phyloP scores from a whole-genome alignment of 495 filamentous ascomycete species.

The Aspergillus incahuasiensis region DNA sequence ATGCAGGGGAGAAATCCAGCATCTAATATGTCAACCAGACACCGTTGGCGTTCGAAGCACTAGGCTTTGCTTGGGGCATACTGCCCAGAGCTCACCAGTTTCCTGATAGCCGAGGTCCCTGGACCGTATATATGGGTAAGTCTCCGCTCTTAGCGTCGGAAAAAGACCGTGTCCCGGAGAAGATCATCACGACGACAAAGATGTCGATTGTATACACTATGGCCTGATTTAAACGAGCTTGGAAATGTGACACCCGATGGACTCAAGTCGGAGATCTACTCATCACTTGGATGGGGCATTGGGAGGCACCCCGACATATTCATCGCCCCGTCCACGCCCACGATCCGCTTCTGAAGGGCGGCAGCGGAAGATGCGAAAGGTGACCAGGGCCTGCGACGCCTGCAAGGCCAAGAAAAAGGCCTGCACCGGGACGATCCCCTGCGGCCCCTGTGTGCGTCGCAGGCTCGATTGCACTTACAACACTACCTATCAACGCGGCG shows the following conservation, averaged over 20 bases:
- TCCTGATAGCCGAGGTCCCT: background rate
- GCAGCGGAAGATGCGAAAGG: slow-evolving; percentile 22
- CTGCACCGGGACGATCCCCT: slow-evolving; percentile 26
- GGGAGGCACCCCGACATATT: background rate
- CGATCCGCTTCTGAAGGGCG: background rate
- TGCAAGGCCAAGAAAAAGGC: slow-evolving; percentile 28
- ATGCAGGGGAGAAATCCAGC: no score
- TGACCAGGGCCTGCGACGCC: slow-evolving; percentile 26
- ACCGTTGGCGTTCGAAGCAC: no score
- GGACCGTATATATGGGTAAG: background rate
- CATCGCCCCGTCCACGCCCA: background rate
- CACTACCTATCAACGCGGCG: slow-evolving; percentile 23
- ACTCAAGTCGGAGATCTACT: background rate
- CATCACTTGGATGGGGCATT: background rate
- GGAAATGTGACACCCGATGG: background rate
- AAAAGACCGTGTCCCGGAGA: background rate
- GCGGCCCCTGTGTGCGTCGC: slow-evolving; percentile 19
- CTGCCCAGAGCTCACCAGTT: background rate
- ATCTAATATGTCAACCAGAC: no score
- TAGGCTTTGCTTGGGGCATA: no score
- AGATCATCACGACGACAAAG: background rate
- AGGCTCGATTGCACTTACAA: slow-evolving; percentile 21
- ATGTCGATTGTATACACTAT: no score
- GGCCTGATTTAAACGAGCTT: no score
- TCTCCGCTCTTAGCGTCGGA: background rate